Base-by-base conservation (phyloP, 345 rosid genomes). In the Orychophragmus violaceus region DNA sequence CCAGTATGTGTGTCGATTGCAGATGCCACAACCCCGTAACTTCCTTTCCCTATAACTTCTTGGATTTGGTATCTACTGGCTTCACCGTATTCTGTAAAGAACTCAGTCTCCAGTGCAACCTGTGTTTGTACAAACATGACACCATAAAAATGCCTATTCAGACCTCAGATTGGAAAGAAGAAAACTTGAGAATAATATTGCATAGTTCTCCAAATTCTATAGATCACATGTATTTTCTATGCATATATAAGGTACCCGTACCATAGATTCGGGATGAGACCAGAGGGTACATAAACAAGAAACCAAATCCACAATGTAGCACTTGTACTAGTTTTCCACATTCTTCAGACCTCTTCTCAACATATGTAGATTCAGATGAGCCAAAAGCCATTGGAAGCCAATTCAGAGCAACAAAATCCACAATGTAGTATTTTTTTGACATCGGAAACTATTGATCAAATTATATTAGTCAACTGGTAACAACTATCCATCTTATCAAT, bases 11-110 rank as follows among this genome's bases (percentile, higher is more conserved):
- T 79, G 69, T 94, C 99, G 21, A 88, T 68, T 72, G 99, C 99
- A 44, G 99, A 90, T 46, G 84, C 97, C 18, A 94, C 99, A 67
- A 94, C 90, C 22, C 99, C 99, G 41, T 94, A 94, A 80, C 99
- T 94, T 68, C 99, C 99, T 79, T 94, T 90, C 67, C 99, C 99
- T 28, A 94, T 59, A 37, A 94, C 96, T 86, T 94, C 99, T 77
- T 91, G 97, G 67, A 94, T 64, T 69, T 88, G 91, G 71, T 88
- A 90, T 41, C 83, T 85, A 63, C 82, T 90, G 32, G 83, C 98
- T 71, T 93, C 98, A 58, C 98, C 98, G 68, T 93, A 93, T 70
- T 90, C 98, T 0, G 98, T 93, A 78, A 93, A 93, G 71, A 93
- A 93, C 55, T 93, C 97, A 49, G 80, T 76, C 78, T 90, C 95